Base-by-base conservation (phyloP, 2,329 filamentous ascomycete genomes). In the Beauveria asiatica region DNA sequence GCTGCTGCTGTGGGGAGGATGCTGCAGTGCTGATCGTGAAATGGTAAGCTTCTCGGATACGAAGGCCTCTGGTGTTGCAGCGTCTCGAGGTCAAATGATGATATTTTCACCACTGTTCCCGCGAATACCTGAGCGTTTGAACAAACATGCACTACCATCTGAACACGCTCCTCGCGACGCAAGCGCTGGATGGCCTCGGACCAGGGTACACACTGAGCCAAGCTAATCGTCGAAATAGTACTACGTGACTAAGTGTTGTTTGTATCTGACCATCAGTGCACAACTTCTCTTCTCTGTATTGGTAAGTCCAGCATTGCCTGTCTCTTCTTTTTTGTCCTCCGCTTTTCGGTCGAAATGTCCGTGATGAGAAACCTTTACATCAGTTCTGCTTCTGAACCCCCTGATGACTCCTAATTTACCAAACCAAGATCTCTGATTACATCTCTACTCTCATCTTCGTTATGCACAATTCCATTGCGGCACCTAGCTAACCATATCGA, bases 141-240 rank as follows among this genome's bases (percentile, higher is more conserved):
- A 79, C 78, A 80, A 33, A 87, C 85, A 88, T 88, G 85, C 85
- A 88, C 84, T 86, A 88, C 85, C 85, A 88, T 88, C 85, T 88
- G 85, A 85, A 23, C 57, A 23, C 48, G 21, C 45, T 42, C 11
- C 46, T 55, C 30, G 54, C 49, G 57, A 59, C 30, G 49, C 57
- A n/a, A 46, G 30, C 57, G 42, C 49, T 52, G 19, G 48, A 52
- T 11, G 48, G 48, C 46, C 39, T 19, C n/a, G 17, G 3, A 23
- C 13, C 25, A 27, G 9, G 4, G 1, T 52, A 39, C 25, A 21
- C n/a, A 5, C 13, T 4, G n/a, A 41, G 25, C 50, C 23, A 37
- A 48, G 57, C 57, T 59, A 59, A 59, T 21, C 6, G n/a, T 51
- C 27, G 25, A 44, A 25, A 9, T 30, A 59, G 56, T 44, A 52